These are phyloP conservation scores for Tolypocladium capitatum DNA, from an alignment of 2,329 filamentous ascomycete species.

Conservation along the genomic window DNA sequence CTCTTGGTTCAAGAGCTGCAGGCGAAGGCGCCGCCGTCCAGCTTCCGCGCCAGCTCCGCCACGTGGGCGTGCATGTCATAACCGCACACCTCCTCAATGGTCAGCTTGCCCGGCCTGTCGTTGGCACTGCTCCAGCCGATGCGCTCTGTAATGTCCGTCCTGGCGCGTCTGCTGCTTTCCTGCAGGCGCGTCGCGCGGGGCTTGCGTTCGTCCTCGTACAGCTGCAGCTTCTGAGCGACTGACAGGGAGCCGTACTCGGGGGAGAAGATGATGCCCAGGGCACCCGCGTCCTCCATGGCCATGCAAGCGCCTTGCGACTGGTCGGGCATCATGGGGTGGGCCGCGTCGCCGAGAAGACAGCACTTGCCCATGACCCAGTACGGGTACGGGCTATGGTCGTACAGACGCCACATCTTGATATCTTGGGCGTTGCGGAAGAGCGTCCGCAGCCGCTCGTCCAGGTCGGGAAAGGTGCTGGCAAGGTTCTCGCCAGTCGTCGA, in stretches of 20 bases:
- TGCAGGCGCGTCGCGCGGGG: slow-evolving; percentile 38
- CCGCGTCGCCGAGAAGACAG: slow-evolving; percentile 49
- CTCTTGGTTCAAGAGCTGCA: background rate
- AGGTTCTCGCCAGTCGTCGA: slow-evolving; percentile 39
- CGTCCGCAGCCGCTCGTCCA: slow-evolving; percentile 38
- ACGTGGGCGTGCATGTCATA: slow-evolving; percentile 23
- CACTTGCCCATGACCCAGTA: slow-evolving; percentile 33
- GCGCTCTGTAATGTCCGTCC: slow-evolving; percentile 36
- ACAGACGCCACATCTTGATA: slow-evolving; percentile 47
- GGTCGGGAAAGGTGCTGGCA: slow-evolving; percentile 39
- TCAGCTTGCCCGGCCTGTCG: slow-evolving; percentile 42
- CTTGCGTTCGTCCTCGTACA: slow-evolving; percentile 35
- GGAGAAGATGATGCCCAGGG: slow-evolving; percentile 44
- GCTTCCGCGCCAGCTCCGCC: slow-evolving; percentile 4
- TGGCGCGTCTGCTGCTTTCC: slow-evolving; percentile 34
- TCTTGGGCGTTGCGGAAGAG: slow-evolving; percentile 46
- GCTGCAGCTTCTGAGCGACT: slow-evolving; percentile 26
- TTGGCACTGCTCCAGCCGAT: slow-evolving; percentile 16
- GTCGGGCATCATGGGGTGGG: slow-evolving; percentile 54
- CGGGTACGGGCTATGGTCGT: slow-evolving; percentile 31
- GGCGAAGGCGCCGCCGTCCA: background rate
- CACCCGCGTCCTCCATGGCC: slow-evolving; percentile 51
- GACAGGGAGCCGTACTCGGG: slow-evolving; percentile 22
- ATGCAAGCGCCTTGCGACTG: slow-evolving; percentile 54
- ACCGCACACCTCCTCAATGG: slow-evolving; percentile 50